Base-by-base conservation (phyloP, 2,329 filamentous ascomycete genomes). In the Torrubiella hemipterigena region DNA sequence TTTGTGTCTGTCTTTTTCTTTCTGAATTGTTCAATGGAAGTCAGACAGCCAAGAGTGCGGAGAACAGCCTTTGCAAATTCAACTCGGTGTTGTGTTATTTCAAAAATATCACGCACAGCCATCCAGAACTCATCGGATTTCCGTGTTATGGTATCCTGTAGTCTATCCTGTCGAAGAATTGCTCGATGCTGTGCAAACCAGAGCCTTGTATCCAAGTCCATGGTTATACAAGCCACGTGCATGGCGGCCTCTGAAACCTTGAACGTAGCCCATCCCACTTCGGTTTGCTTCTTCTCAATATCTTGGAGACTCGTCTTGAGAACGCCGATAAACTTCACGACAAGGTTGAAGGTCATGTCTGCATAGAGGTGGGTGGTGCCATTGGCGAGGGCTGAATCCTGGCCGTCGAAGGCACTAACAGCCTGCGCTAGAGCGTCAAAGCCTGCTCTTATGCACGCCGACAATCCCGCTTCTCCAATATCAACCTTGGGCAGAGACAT, bases 1-100 rank as follows among this genome's bases (percentile, higher is more conserved):
- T 54, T 45, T 12, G 47, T 45, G 27, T 55, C 57, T 24, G 56
- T 62, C 47, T 72, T 69, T 9, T 58, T 61, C 0, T 69, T 66
- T 13, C 69, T 63, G 34, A 94, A 78, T 33, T 74, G 72, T 50
- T 95, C 87, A 14, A 94, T 63, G 0, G 79, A 76, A 14, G 84
- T 72, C 1, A 95, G 61, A 2, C 74, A 70, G 31, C 73, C 65
- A 7, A 81, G 75, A 7, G 81, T 81, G 28, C 77, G 62, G 3
- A 95, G 52, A 42, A 89, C 77, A 21, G 74, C 73, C 29, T 73
- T 77, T 1, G 84, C 83, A n/a, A 95, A 61, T 5, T 74, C 65
- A n/a, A 80, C 57, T 41, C 81, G 71, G 30, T 77, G 69, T 28
- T 83, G 65, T 28, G 87, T 79, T 2, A 74, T 68, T 39, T 84